Percentiles rank a stretch among this genome's conserved stretches.
Conservation (phyloP, 805 yeast genomes). For the Wickerhamiella bombiphila region DNA sequence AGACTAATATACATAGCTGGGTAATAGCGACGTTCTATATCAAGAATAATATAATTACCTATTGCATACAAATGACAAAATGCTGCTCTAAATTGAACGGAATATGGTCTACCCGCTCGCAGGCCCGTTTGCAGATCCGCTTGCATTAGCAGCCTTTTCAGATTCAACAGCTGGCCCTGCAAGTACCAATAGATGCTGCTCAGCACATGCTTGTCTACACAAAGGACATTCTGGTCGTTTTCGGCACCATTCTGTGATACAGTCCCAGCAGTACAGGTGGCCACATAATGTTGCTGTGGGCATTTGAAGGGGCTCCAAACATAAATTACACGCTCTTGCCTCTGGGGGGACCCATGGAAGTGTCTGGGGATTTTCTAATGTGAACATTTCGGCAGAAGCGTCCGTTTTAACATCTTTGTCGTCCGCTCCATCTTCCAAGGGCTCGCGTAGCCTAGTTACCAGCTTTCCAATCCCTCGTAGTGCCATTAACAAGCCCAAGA, state of each 20-base stretch:
- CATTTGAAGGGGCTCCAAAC: conserved; percentile 62
- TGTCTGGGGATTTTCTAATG: conserved; percentile 39
- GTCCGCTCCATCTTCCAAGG: conserved; percentile 11
- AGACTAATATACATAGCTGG: no score
- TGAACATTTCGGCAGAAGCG: conserved; percentile 35
- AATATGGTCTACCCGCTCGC: no score
- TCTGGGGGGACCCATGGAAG: conserved; percentile 56
- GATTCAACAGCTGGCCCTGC: neutral
- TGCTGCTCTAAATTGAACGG: no score
- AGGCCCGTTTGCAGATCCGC: no score
- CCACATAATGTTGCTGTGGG: conserved; percentile 88
- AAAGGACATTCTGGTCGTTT: conserved; percentile 85
- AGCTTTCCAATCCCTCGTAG: conserved; percentile 18
- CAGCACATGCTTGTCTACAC: conserved; percentile 58
- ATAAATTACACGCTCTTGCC: conserved; percentile 70
- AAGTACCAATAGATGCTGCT: conserved; percentile 33
- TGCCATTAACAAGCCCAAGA: conserved; percentile 38
- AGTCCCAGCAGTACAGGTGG: conserved; percentile 84
- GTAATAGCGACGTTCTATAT: no score
- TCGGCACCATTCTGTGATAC: conserved; percentile 78
- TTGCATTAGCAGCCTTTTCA: no score
- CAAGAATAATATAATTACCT: no score
- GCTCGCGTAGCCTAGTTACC: conserved; percentile 8
- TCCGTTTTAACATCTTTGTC: conserved; percentile 3
- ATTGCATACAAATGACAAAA: no score